Percentiles rank a stretch among this genome's conserved stretches.
Evolutionary conservation across 2,329 filamentous ascomycete genomes (phyloP).

Genomic region (Fusarium dlaminii): DNA sequence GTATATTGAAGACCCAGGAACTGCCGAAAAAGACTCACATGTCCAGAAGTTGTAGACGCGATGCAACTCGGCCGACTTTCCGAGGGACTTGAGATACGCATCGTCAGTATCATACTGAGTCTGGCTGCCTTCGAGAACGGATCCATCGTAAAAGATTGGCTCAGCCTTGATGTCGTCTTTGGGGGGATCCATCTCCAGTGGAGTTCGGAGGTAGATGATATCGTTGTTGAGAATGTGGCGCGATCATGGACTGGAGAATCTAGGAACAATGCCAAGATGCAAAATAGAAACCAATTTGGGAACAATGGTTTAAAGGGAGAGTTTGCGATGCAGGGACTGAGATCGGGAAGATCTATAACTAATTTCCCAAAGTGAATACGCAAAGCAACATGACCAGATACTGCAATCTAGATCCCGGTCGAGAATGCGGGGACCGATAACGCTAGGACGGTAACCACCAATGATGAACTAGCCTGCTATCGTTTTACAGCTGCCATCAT

Average conservation of each 20-base stretch:
- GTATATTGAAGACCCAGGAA: background rate
- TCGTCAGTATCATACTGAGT: background rate
- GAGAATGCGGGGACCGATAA: background rate
- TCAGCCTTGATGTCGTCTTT: background rate
- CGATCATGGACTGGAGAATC: background rate
- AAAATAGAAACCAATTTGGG: background rate
- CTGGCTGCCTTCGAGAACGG: background rate
- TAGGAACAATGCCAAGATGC: background rate
- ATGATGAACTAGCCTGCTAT: background rate
- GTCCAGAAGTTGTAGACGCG: conserved; percentile 23
- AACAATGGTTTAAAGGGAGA: background rate
- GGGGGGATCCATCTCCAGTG: background rate
- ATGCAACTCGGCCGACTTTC: conserved; percentile 5
- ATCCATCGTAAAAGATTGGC: background rate
- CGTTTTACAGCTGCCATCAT: background rate
- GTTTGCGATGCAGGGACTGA: background rate
- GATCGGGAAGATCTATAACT: background rate
- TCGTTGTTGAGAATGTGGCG: background rate
- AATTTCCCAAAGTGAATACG: background rate
- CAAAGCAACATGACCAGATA: background rate
- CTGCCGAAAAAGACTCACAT: background rate
- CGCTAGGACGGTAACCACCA: background rate
- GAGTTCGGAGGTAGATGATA: background rate
- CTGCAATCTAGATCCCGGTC: background rate
- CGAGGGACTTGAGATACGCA: conserved; percentile 6